phyloP scores from a whole-genome alignment of 2,329 filamentous ascomycete genomes.

The Pseudocercospora fijiensis region DNA sequence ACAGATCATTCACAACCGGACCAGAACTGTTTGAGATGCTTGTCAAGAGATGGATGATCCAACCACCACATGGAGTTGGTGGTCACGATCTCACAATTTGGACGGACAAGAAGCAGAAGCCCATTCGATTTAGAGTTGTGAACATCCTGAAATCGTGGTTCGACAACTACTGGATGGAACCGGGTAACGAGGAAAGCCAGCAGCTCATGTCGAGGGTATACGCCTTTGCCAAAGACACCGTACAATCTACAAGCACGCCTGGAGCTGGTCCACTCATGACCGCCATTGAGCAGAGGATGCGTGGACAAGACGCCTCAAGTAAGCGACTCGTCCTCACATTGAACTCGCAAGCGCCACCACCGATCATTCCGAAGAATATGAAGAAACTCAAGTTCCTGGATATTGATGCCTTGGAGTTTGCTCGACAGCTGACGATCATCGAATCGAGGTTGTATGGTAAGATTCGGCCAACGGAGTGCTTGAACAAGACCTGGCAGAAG shows the following conservation, averaged over 20 bases:
- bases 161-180: constrained; percentile 98
- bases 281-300: constrained; percentile 82
- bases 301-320: constrained; percentile 80
- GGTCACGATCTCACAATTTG: constrained; percentile 78
- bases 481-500: constrained; percentile 99
- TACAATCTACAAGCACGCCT: constrained; percentile 90
- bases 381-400: constrained; percentile 98
- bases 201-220: constrained; percentile 85
- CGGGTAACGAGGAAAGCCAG: constrained; percentile 77
- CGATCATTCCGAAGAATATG: constrained; percentile 98
- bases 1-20: constrained; percentile 89
- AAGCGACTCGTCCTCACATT: constrained; percentile 85
- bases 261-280: constrained; percentile 81
- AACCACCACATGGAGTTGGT: constrained; percentile 79
- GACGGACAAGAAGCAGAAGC: constrained; percentile 92
- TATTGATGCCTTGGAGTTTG: constrained; percentile 93
- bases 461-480: constrained; percentile 90
- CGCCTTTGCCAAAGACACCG: constrained; percentile 84
- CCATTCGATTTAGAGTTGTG: constrained; percentile 91
- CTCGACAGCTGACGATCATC: constrained; percentile 94
- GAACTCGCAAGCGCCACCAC: constrained; percentile 72
- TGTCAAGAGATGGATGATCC: constrained; percentile 86
- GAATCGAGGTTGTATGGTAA: constrained; percentile 93
- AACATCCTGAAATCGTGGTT: constrained; percentile 99
- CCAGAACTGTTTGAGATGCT: constrained; percentile 89